Evolutionary conservation across 192 early-diverging fungal genomes (phyloP), one percentile per base, ranked within the genome.

Genomic region (Phlyctochytrium bullatum): DNA sequence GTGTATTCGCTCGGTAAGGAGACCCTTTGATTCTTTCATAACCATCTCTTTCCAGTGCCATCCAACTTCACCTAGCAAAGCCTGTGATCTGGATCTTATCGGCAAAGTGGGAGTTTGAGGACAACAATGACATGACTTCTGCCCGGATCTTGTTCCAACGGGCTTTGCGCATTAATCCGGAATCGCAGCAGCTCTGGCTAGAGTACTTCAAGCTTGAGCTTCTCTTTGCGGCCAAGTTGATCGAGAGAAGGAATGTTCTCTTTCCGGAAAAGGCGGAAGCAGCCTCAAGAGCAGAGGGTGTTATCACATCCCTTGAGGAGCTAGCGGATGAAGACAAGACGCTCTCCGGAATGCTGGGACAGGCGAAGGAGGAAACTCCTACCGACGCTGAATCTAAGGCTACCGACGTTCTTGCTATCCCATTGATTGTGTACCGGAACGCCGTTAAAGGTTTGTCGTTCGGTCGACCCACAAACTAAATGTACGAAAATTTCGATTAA

Each of bases 201-300:
- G 94, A 96, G 76, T 99, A 97, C 74, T 95, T 97, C 67, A 87
- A 89, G 34, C 83, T 99, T 33, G 97, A 99, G 74, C 74, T 97
- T 25, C 77, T 94, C 27, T 94, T 91, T 68, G 80, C 92, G 27
- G 91, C 92, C 60, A 92, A 94, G 80, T 86, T 97, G 62, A 86
- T 86, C 65, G 87, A 88, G 12, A 82, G 97, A 52, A 75, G 93
- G 56, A 78, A 86, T 34, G 78, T 98, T 4, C 82, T 96, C 25
- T 92, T 93, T 57, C 86, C 67, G 24, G 74, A 34, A 32, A 86
- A 63, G 35, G 71, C 81, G 30, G 75, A 83, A n/a, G 40, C 40
- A 47, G 40, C 40, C 20, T 47, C 40, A 6, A 20, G 20, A 20
- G 6, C 40, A 20, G 20, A 47, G 6, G 40, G 40, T 20, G 80